Evolutionary conservation across 306 rosid species (phyloP).

Genomic region (Chamaecrista fasciculata): DNA sequence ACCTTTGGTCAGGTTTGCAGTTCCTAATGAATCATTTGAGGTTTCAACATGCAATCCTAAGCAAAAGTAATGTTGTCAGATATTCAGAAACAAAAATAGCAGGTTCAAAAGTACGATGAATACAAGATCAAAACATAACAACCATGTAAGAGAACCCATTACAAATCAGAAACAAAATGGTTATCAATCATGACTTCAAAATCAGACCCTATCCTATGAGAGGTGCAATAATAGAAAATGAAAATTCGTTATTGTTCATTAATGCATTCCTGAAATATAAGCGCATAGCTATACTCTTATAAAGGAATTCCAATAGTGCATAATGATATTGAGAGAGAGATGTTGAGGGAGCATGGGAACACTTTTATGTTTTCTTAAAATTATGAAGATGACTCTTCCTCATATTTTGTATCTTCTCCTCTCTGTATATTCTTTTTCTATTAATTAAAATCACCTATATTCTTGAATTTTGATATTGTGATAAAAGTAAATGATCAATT

Average conservation of each 20-base stretch:
- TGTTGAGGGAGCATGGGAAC: background rate
- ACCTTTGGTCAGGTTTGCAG: conserved; percentile 28
- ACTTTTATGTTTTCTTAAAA: background rate
- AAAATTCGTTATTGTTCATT: conserved; percentile 1
- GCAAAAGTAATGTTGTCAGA: background rate
- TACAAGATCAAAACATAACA: background rate
- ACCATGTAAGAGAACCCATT: conserved; percentile 9
- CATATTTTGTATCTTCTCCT: background rate
- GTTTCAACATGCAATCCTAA: conserved; percentile 32
- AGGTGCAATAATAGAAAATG: conserved; percentile 2
- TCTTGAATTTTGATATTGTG: background rate
- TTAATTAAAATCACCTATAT: background rate
- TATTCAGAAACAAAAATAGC: conserved; percentile 20
- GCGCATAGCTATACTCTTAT: no score
- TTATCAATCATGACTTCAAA: background rate
- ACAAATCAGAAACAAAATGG: background rate
- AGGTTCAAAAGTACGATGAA: background rate
- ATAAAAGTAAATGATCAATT: background rate
- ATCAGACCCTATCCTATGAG: conserved; percentile 7
- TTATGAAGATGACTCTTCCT: conserved; percentile 1
- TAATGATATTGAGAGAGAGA: conserved; percentile 16
- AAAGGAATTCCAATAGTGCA: background rate
- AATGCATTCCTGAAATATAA: background rate
- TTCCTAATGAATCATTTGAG: conserved; percentile 29
- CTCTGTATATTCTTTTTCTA: background rate